These are phyloP conservation scores for Phytophthora uliginosa DNA, from an alignment of 352 stramenopile species.

Conservation along the genomic window DNA sequence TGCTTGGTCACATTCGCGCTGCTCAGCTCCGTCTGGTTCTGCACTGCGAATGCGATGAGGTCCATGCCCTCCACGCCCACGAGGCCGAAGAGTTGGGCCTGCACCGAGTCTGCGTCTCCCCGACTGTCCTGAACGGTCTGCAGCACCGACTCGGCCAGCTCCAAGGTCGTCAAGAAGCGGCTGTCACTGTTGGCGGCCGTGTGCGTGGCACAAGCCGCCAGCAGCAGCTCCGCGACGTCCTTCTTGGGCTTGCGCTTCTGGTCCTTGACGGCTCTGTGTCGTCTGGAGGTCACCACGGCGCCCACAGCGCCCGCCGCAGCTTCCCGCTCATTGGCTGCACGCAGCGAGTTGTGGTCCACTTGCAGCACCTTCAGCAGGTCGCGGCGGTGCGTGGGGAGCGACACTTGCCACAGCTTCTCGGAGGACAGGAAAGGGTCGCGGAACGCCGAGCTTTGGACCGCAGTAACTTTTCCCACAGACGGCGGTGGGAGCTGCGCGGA, in stretches of 20 bases:
- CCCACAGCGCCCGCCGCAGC: slow-evolving; percentile 51
- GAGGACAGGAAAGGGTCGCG: slow-evolving; percentile 46
- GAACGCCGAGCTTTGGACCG: slow-evolving; percentile 31
- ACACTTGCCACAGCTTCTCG: slow-evolving; percentile 41
- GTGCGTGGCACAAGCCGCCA: slow-evolving; percentile 53
- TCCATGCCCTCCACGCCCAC: slow-evolving; percentile 90
- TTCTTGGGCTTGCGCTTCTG: slow-evolving; percentile 43
- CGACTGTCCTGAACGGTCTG: slow-evolving; percentile 68
- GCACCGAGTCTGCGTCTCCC: slow-evolving; percentile 65
- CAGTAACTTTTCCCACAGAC: slow-evolving; percentile 1
- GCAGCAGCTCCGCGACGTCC: slow-evolving; percentile 46
- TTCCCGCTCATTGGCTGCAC: slow-evolving; percentile 62
- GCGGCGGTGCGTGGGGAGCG: slow-evolving; percentile 31
- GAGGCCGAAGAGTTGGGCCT: slow-evolving; percentile 85
- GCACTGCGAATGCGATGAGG: slow-evolving; percentile 81
- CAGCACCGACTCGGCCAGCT: slow-evolving; percentile 76
- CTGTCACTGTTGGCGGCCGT: slow-evolving; percentile 43
- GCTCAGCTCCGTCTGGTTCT: slow-evolving; percentile 52
- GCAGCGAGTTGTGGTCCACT: slow-evolving; percentile 67
- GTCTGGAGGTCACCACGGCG: slow-evolving; percentile 61
- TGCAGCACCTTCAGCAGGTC: slow-evolving; percentile 61
- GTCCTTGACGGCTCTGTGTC: slow-evolving; percentile 23
- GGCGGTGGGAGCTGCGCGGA: slow-evolving; percentile 7
- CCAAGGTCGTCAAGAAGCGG: slow-evolving; percentile 66
- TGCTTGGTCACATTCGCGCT: slow-evolving; percentile 39